A percentile compares a stretch with the other conserved stretches of the same genome.
Conservation (phyloP, 176 grass and related monocot genomes). For the Thinopyrum elongatum region DNA sequence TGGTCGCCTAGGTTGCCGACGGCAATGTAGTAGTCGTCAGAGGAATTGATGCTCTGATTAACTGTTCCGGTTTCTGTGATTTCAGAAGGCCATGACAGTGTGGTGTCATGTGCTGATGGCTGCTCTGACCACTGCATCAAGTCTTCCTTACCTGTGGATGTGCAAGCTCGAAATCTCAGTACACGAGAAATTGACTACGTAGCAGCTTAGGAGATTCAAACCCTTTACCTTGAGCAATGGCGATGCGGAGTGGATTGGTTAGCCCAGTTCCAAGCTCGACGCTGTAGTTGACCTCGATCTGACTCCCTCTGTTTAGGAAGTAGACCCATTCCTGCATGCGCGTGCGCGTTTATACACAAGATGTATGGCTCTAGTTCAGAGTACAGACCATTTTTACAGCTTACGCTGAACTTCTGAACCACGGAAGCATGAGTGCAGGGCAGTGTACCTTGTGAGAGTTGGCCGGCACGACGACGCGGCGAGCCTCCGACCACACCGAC, state of each 20-base stretch:
- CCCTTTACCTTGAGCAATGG: constrained; percentile 53
- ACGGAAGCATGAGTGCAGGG: not conserved
- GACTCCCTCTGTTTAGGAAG: constrained; percentile 58
- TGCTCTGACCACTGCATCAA: constrained; percentile 49
- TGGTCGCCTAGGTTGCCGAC: constrained; percentile 57
- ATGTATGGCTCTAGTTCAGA: not conserved
- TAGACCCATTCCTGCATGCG: constrained; percentile 61
- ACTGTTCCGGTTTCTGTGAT: constrained; percentile 57
- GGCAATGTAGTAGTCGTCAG: constrained; percentile 52
- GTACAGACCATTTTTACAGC: not conserved
- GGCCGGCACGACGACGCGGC: constrained; percentile 40
- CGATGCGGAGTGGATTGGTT: constrained; percentile 41
- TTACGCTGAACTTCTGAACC: not conserved
- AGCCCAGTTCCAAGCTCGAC: constrained; percentile 25
- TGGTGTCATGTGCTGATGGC: too few relatives aligned
- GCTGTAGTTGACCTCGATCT: constrained; percentile 42
- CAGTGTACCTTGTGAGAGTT: constrained; percentile 52
- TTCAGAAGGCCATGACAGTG: too few relatives aligned
- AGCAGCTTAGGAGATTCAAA: not conserved
- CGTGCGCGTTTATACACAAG: not conserved
- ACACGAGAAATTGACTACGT: not conserved
- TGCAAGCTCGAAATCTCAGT: not conserved
- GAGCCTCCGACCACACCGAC: constrained; percentile 48
- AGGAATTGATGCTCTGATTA: constrained; percentile 29
- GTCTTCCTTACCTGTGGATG: constrained; percentile 38